These are phyloP conservation scores for Phytophthora macrochlamydospora DNA, from an alignment of 352 stramenopile species.

Conservation along the genomic window DNA sequence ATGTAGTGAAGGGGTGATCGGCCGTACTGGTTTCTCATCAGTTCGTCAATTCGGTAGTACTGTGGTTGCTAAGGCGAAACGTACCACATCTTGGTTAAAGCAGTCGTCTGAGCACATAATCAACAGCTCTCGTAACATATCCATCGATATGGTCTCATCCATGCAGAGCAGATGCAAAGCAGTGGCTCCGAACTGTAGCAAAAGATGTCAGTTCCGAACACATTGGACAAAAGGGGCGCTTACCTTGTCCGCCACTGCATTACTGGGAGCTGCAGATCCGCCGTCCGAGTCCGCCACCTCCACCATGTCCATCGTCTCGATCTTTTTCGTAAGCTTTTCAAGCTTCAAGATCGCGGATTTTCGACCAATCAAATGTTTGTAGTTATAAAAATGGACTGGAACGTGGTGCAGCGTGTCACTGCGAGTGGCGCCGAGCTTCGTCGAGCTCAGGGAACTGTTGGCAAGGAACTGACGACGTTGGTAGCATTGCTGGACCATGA, in stretches of 20 bases:
- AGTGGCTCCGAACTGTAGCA: conserved; percentile 55
- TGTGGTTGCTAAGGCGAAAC: not conserved
- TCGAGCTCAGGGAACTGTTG: not conserved
- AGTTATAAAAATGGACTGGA: conserved; percentile 15
- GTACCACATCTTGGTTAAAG: conserved; percentile 56
- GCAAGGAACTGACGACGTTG: conserved; percentile 18
- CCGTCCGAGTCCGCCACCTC: conserved; percentile 22
- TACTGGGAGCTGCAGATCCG: conserved; percentile 5
- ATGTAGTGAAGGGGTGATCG: conserved; percentile 74
- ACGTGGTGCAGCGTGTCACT: conserved; percentile 7
- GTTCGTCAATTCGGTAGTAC: not conserved
- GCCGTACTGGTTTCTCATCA: conserved; percentile 35
- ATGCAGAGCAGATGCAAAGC: conserved; percentile 71
- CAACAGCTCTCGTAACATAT: conserved; percentile 44
- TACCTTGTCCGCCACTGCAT: conserved; percentile 13
- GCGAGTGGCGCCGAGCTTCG: conserved; percentile 12
- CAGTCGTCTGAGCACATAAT: conserved; percentile 48
- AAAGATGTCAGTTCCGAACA: too few species aligned
- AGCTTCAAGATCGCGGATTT: conserved; percentile 40
- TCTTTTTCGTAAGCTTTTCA: conserved; percentile 34
- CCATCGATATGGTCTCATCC: conserved; percentile 50
- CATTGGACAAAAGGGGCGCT: not conserved
- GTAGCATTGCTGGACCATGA: conserved; percentile 24
- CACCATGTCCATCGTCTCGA: conserved; percentile 26
- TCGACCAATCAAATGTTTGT: conserved; percentile 17